A percentile compares a stretch with the other conserved stretches of the same genome.
phyloP scores from a whole-genome alignment of 1,139 yeast genomes.

The Waltiozyma solani region DNA sequence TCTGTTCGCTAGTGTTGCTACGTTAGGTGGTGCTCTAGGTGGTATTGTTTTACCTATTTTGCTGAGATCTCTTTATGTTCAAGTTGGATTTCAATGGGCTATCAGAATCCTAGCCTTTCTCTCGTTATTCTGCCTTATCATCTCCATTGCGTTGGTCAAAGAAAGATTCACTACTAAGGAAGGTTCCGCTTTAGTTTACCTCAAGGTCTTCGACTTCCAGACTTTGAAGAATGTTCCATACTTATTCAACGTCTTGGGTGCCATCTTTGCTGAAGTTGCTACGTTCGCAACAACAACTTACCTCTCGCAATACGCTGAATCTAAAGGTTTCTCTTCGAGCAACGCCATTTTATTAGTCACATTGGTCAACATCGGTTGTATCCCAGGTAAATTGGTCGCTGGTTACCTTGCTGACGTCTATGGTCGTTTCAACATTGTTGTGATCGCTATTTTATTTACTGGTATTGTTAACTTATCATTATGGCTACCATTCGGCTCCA shows the following conservation, averaged over 20 bases:
- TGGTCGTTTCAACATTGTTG: conserved; percentile 40
- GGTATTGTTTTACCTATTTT: conserved; percentile 55
- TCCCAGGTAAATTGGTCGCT: conserved; percentile 49
- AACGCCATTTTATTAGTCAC: conserved; percentile 44
- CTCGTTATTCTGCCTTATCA: conserved; percentile 18
- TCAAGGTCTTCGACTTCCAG: conserved; percentile 18
- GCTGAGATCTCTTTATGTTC: conserved; percentile 39
- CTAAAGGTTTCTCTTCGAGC: conserved; percentile 38
- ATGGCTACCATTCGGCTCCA: conserved; percentile 27
- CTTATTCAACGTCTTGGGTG: conserved; percentile 18
- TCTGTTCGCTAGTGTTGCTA: conserved; percentile 48
- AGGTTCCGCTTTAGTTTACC: conserved; percentile 8
- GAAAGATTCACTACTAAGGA: conserved; percentile 14
- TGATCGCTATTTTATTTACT: conserved; percentile 29
- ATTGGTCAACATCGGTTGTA: conserved; percentile 47
- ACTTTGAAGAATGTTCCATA: conserved; percentile 17
- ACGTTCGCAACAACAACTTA: conserved; percentile 43
- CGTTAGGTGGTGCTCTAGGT: conserved; percentile 64
- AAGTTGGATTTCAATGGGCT: conserved; percentile 51
- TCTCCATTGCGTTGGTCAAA: conserved; percentile 17
- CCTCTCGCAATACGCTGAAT: conserved; percentile 44
- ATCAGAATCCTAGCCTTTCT: conserved; percentile 45
- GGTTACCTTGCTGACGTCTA: conserved; percentile 42
- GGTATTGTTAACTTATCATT: conserved; percentile 21
- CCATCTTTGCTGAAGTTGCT: conserved; percentile 28